Evolutionary conservation across 2,329 filamentous ascomycete genomes (phyloP).

Genomic region (Sporothrix protearum): DNA sequence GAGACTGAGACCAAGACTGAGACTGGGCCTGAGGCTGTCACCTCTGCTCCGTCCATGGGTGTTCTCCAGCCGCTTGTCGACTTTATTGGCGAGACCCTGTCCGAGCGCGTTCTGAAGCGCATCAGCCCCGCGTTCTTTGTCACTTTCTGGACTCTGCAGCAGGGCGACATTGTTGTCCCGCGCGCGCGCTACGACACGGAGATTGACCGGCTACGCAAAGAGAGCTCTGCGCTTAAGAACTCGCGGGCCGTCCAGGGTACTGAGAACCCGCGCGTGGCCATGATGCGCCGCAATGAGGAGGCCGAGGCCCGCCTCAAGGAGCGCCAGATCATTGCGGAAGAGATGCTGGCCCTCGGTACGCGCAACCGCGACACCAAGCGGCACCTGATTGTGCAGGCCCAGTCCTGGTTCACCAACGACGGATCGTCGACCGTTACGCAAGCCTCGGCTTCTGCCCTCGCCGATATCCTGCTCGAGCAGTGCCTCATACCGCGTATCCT

Average conservation of each 20-base stretch:
- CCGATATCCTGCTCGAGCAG: slow-evolving; percentile 77
- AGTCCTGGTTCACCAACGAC: slow-evolving; percentile 65
- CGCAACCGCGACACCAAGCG: slow-evolving; percentile 64
- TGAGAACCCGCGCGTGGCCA: slow-evolving; percentile 65
- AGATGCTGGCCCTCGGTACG: slow-evolving; percentile 67
- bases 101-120: slow-evolving; percentile 61
- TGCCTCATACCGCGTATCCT: slow-evolving; percentile 87
- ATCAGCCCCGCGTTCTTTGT: slow-evolving; percentile 80
- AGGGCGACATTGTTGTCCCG: slow-evolving; percentile 76
- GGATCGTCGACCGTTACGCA: slow-evolving; percentile 39
- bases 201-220: slow-evolving; percentile 63
- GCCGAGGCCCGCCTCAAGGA: slow-evolving; percentile 67
- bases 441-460: slow-evolving; percentile 57
- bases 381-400: slow-evolving; percentile 70
- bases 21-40: slow-evolving; percentile 28
- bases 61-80: slow-evolving; percentile 68
- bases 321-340: slow-evolving; percentile 66
- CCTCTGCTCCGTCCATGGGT: slow-evolving; percentile 49
- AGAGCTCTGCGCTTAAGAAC: slow-evolving; percentile 62
- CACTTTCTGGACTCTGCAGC: slow-evolving; percentile 86
- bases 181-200: slow-evolving; percentile 75
- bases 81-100: slow-evolving; percentile 59
- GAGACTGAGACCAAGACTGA: too few relatives aligned
- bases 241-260: slow-evolving; percentile 52
- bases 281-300: slow-evolving; percentile 64